These are phyloP conservation scores for Apiospora hydei DNA, from an alignment of 2,329 filamentous ascomycete species.

Conservation along the genomic window DNA sequence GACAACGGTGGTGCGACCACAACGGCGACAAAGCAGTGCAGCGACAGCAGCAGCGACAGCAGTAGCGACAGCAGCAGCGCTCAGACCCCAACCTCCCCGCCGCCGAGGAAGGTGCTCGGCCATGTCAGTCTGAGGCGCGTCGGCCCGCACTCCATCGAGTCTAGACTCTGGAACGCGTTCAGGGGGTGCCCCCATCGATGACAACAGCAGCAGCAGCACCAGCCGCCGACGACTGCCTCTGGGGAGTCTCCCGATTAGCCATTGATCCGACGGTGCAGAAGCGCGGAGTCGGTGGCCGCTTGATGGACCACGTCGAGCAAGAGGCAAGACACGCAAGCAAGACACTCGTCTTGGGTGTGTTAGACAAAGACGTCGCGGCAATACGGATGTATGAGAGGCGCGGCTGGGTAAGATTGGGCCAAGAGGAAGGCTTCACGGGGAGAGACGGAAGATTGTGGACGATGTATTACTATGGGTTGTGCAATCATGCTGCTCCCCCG, in stretches of 20 bases:
- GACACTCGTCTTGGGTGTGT: conserved; percentile 19
- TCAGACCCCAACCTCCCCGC: background rate
- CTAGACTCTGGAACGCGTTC: background rate
- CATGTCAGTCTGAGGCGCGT: conserved; percentile 19
- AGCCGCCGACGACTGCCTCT: background rate
- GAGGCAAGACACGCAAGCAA: background rate
- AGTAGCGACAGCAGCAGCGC: background rate
- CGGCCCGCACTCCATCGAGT: background rate
- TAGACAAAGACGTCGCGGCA: conserved; percentile 20
- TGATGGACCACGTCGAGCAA: conserved; percentile 10
- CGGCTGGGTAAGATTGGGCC: conserved; percentile 14
- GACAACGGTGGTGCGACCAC: background rate
- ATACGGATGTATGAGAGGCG: conserved; percentile 21
- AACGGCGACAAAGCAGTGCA: background rate
- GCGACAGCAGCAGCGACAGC: background rate
- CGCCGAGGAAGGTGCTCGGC: conserved; percentile 7
- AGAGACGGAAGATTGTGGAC: conserved; percentile 4
- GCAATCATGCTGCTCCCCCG: background rate
- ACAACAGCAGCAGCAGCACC: background rate
- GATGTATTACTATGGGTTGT: conserved; percentile 5
- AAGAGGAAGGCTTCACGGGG: conserved; percentile 4
- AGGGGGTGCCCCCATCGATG: background rate
- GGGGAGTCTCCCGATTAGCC: conserved; percentile 12
- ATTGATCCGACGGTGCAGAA: conserved; percentile 20
- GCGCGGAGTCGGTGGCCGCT: background rate